Evolutionary conservation across 164 flowering plant genomes (phyloP), one percentile per base, ranked within the genome.

Genomic region (Paratinospora sagittata): DNA sequence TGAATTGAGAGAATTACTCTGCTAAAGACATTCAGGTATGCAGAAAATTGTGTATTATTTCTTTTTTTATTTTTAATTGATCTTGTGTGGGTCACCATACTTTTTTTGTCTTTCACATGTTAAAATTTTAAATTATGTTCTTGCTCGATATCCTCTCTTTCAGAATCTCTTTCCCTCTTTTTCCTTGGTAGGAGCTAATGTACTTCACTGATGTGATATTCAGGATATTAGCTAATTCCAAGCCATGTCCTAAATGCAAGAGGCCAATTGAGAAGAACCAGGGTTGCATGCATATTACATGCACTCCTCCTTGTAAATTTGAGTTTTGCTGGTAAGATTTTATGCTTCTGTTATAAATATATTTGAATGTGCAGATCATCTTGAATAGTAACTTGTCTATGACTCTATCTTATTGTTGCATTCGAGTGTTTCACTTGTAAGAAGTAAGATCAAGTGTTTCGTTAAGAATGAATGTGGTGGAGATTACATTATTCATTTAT

Each of bases 171-270:
- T 27, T 66, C n/a, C 37, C 14, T 8, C 14, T 36, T 23, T 23
- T 17, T 43, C 9, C 33, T 24, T 5, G n/a, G n/a, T 21, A 45
- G 39, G 52, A 6, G 23, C 69, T 67, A 43, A 67, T 45, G 1
- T 63, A 58, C 13, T 65, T 17, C 60, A n/a, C 21, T 34, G 45
- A 27, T 26, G 27, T n/a, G 36, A 39, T 43, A 37, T 21, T 47
- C 85, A 87, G 92, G 91, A 88, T 88, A 47, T 75, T 87, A 55
- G 90, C 87, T 23, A 84, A 89, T 75, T 80, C 92, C 8, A 92
- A 89, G 81, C 96, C 96, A 63, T 92, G 96, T 78, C 97, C 96
- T 27, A 85, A 86, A 69, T 92, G 97, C 82, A 86, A 84, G 83
- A 76, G 90, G 6, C 88, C 93, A 27, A 92, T 90, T 75, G 93